Base-by-base conservation (phyloP, 1,139 yeast genomes). In the Candida freyschussii region DNA sequence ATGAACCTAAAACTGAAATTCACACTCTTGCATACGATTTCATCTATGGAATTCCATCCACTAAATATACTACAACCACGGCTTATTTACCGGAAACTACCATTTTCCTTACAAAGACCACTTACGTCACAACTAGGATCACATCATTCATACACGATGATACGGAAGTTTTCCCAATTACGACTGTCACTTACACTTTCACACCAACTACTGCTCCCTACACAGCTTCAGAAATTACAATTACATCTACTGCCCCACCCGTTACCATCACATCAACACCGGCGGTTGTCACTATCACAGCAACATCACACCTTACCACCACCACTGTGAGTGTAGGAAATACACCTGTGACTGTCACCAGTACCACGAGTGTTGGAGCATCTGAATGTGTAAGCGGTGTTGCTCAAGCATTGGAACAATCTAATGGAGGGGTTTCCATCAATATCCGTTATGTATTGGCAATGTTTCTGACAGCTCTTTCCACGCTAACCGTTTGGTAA, bases 171-270 rank as follows among this genome's bases (percentile, higher is more conserved):
- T 32, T 26, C 29, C 43, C 50, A 24, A 32, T 40, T 27, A 33
- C 50, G 5, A 43, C 49, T 8, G 29, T 36, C 10, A 38, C 48
- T 3, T 21, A 31, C 17, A 41, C 52, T 3, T 14, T 34, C 26
- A 30, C 51, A 25, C 17, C 33, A 6, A 21, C 43, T n/a, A 18
- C 31, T 12, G n/a, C n/a, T n/a, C n/a, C n/a, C n/a, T n/a, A n/a
- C n/a, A n/a, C n/a, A n/a, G 10, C 27, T 7, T 13, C 27, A 10
- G 23, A 16, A 13, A 26, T 24, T 6, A 13, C 32, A 5, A 11
- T 26, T 6, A 15, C 38, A 23, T 11, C 32, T 8, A 26, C 37
- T 6, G n/a, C 40, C 18, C 19, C 39, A 4, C 13, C 40, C 13
- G 12, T 23, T 20, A 16, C 36, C 6, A 8, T 30, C 13, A 19